These are phyloP conservation scores for Vitis rotundifolia DNA, from an alignment of 164 flowering plant genomes.

Conservation along the genomic window DNA sequence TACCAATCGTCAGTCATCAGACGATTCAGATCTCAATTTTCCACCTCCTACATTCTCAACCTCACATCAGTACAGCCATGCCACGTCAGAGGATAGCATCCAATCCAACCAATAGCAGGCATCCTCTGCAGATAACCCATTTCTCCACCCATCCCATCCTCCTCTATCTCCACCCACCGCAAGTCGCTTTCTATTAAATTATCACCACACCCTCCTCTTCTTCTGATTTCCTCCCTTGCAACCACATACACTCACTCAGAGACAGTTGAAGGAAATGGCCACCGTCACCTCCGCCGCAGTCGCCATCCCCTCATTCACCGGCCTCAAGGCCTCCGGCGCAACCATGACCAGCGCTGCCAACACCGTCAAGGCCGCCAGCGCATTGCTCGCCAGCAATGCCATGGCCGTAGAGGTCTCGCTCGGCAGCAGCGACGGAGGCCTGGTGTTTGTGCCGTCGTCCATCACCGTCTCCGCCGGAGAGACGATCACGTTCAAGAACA, in stretches of 20 bases:
- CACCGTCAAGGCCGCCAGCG: conserved; percentile 59
- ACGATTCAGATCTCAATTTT: too few relatives aligned
- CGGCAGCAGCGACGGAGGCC: conserved; percentile 58
- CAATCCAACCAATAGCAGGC: conserved; percentile 39
- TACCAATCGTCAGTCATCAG: too few relatives aligned
- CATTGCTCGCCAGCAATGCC: conserved; percentile 72
- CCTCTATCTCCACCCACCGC: conserved; percentile 20
- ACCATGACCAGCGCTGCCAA: conserved; percentile 16
- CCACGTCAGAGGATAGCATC: conserved; percentile 37
- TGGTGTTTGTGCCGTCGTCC: conserved; percentile 68
- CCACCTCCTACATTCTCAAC: conserved; percentile 13
- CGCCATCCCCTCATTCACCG: conserved; percentile 69
- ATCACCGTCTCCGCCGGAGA: conserved; percentile 41
- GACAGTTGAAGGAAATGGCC: conserved; percentile 46
- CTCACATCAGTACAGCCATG: conserved; percentile 24
- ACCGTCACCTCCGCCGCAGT: conserved; percentile 66
- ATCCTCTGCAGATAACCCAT: conserved; percentile 30
- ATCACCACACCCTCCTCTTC: conserved; percentile 2
- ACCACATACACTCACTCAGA: neutral
- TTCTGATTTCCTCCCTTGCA: neutral
- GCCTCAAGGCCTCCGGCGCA: conserved; percentile 48
- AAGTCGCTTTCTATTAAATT: conserved; percentile 8
- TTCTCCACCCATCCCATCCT: conserved; percentile 15
- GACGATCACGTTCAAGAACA: neutral
- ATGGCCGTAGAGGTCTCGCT: conserved; percentile 73